Percentiles rank a stretch among this genome's conserved stretches.
Evolutionary conservation across 2,329 filamentous ascomycete species (phyloP).

Genomic region (Hyphodiscus sp.): DNA sequence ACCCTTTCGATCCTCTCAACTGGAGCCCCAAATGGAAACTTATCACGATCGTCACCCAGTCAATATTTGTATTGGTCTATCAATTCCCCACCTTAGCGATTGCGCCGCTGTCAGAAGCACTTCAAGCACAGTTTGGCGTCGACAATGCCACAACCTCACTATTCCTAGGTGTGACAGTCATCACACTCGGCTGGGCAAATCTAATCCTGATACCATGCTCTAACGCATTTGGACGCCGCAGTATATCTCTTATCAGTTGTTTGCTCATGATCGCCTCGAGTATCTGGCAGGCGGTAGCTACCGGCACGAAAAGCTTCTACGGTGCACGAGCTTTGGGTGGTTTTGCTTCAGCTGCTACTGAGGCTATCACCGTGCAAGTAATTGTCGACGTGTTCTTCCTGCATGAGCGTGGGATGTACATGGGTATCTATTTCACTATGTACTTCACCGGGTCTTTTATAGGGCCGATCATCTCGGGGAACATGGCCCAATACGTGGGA

Average conservation of each 20-base stretch:
- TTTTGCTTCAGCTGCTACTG: slow-evolving; percentile 51
- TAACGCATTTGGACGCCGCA: slow-evolving; percentile 38
- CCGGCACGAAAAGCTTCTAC: slow-evolving; percentile 53
- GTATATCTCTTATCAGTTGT: slow-evolving; percentile 36
- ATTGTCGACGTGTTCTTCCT: slow-evolving; percentile 46
- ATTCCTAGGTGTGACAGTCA: slow-evolving; percentile 33
- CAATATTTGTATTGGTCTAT: too few relatives aligned
- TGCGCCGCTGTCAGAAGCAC: too few relatives aligned
- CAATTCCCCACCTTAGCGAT: too few relatives aligned
- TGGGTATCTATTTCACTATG: slow-evolving; percentile 24
- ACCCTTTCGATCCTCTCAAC: too few relatives aligned
- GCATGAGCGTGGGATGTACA: slow-evolving; percentile 22
- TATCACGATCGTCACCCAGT: too few relatives aligned
- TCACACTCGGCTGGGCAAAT: slow-evolving; percentile 38
- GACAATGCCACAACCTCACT: too few relatives aligned
- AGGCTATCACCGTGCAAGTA: slow-evolving; percentile 53
- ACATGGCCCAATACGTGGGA: background rate
- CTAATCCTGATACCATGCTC: slow-evolving; percentile 40
- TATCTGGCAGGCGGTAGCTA: slow-evolving; percentile 46
- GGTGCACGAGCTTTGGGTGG: slow-evolving; percentile 44
- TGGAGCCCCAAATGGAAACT: too few relatives aligned
- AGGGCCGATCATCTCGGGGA: background rate
- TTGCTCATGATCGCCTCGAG: slow-evolving; percentile 34
- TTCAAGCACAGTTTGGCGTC: too few relatives aligned
- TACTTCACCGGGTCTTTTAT: background rate